Evolutionary conservation across 306 rosid species (phyloP).

Genomic region (Psophocarpus tetragonolobus): DNA sequence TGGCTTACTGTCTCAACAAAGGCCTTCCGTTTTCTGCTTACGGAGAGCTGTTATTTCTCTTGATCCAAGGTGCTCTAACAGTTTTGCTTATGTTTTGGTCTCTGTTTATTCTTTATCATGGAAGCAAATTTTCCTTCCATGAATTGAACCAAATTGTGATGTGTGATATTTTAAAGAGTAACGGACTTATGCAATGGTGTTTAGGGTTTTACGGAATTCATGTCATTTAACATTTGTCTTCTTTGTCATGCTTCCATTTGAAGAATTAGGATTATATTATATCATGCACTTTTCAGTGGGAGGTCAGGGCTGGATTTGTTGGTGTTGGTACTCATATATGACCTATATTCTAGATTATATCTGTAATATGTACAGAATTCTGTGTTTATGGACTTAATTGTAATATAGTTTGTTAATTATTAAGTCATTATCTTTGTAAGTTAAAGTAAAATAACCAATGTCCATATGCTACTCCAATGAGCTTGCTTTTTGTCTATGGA

Average conservation of each 20-base stretch:
- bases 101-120: not conserved
- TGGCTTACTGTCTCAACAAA: constrained; percentile 90
- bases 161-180: not conserved
- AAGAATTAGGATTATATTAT: not conserved
- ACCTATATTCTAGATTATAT: not conserved
- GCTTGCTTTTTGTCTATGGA: not conserved
- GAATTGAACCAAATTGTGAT: not conserved
- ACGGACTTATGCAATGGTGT: not conserved
- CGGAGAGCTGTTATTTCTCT: constrained; percentile 86
- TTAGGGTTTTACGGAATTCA: not conserved
- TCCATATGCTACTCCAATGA: not conserved
- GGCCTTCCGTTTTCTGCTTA: constrained; percentile 95
- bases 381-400: not conserved
- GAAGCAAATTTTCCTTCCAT: not conserved
- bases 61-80: constrained; percentile 67
- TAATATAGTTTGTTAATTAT: not conserved
- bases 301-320: not conserved
- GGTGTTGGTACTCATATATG: not conserved
- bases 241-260: not conserved
- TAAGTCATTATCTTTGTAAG: not conserved
- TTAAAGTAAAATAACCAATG: not conserved
- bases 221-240: not conserved
- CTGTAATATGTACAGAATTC: not conserved
- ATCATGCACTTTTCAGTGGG: not conserved
- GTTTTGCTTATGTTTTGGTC: constrained; percentile 9